Base-by-base conservation (phyloP, 768 basidiomycete species). In the Tephrocybe sp. region DNA sequence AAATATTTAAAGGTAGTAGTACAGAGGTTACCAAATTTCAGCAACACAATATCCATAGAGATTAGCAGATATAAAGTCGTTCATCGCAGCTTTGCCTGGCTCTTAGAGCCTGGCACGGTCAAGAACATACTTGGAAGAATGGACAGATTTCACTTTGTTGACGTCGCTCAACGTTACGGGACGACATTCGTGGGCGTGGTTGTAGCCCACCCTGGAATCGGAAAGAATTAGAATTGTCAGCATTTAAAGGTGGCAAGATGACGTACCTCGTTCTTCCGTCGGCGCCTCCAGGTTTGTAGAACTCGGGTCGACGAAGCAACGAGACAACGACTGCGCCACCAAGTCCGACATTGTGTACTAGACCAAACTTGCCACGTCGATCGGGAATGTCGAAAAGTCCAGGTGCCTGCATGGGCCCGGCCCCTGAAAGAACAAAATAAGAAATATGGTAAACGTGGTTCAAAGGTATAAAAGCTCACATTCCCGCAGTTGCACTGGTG, bases 291-390 rank as follows among this genome's bases (percentile, higher is more conserved):
- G 77, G 64, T 47, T 77, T 73, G 65, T 69, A 93, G 65, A 92
- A 92, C 51, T 87, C 84, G 0, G 91, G 91, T 16, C 88, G 76
- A 21, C 85, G 80, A 24, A 92, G 71, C 11, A 92, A 70, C 25
- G 83, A 86, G 41, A 89, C 82, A 22, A 91, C 88, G 3, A 80
- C 87, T 12, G 88, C 88, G 41, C 87, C 86, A 45, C 90, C 91
- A 19, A 91, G 75, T 12, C 89, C 91, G 37, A 94, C 72, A 61
- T 94, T 93, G 56, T 93, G 91, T 8, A 88, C 82, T 11, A 94
- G 72, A 3, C 87, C 89, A 54, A 78, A 89, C 66, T 90, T 91
- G 2, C 88, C 86, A 24, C 83, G 82, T 57, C 74, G 73, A 61
- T 89, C 87, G 1, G 72, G 36, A 3, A 58, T 70, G 49, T 82